These are phyloP conservation scores for Forsythia suspensa DNA, from an alignment of 257 asterid species.

Conservation along the genomic window DNA sequence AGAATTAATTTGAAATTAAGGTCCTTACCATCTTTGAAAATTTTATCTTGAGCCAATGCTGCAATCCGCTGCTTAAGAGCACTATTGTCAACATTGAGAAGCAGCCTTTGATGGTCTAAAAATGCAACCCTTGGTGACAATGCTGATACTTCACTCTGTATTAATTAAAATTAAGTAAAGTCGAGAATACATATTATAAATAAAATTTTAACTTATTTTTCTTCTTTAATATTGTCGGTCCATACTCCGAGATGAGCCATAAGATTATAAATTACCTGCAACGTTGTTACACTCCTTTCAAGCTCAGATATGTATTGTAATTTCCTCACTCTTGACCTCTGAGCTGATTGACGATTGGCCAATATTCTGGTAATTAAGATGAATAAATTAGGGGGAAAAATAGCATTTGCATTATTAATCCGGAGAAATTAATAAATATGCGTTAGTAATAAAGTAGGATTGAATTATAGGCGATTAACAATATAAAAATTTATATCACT, in stretches of 20 bases:
- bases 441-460: too few species aligned
- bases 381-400: neutral
- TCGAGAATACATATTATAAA: neutral
- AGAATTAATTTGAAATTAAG: neutral
- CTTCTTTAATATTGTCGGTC: neutral
- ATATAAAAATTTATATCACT: too few species aligned
- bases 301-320: constrained; percentile 90
- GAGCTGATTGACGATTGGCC: constrained; percentile 97
- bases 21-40: constrained; percentile 82
- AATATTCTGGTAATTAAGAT: constrained; percentile 49
- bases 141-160: constrained; percentile 86
- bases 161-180: neutral
- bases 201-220: too few species aligned
- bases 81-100: constrained; percentile 81
- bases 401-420: too few species aligned
- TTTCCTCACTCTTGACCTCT: constrained; percentile 91
- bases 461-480: too few species aligned
- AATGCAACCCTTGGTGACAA: constrained; percentile 91
- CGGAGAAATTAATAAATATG: too few species aligned
- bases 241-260: neutral
- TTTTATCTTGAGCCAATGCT: constrained; percentile 91
- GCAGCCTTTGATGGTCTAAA: constrained; percentile 84
- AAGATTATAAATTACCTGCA: constrained; percentile 51
- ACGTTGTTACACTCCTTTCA: constrained; percentile 80
- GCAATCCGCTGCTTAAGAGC: constrained; percentile 91